Conservation (phyloP, 805 yeast genomes). For the Pichia nakasei region DNA sequence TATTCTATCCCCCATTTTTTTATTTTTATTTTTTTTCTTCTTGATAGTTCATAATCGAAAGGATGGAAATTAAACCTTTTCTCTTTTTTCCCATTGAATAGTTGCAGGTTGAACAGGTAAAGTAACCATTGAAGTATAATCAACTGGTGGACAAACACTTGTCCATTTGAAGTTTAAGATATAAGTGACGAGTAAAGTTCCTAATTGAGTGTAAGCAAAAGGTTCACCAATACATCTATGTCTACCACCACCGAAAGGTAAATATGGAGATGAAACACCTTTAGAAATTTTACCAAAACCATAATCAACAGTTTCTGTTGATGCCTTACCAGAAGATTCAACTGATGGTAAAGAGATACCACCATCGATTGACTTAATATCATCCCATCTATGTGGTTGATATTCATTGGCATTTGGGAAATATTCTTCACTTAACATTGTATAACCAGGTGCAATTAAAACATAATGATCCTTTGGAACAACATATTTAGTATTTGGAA, state of each 20-base stretch:
- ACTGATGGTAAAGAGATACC: conserved; percentile 15
- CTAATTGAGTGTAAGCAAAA: conserved; percentile 90
- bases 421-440: conserved; percentile 65
- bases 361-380: conserved; percentile 21
- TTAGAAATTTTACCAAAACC: conserved; percentile 96
- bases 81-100: conserved; percentile 64
- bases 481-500: conserved; percentile 69
- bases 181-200: conserved; percentile 68
- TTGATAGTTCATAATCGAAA: too few species aligned
- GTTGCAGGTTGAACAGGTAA: conserved; percentile 74
- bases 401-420: conserved; percentile 69
- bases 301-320: conserved; percentile 57
- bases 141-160: conserved; percentile 57
- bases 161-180: conserved; percentile 75
- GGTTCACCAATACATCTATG: conserved; percentile 99
- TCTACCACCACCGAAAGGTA: conserved; percentile 99
- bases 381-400: conserved; percentile 85
- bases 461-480: conserved; percentile 89
- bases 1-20: too few species aligned
- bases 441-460: conserved; percentile 88
- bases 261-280: conserved; percentile 91
- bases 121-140: conserved; percentile 87
- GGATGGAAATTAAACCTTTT: conserved; percentile 3
- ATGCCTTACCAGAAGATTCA: conserved; percentile 26
- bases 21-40: too few species aligned